Conservation (phyloP, 73 alveolate species). For the Paramecium sexaurelia region DNA sequence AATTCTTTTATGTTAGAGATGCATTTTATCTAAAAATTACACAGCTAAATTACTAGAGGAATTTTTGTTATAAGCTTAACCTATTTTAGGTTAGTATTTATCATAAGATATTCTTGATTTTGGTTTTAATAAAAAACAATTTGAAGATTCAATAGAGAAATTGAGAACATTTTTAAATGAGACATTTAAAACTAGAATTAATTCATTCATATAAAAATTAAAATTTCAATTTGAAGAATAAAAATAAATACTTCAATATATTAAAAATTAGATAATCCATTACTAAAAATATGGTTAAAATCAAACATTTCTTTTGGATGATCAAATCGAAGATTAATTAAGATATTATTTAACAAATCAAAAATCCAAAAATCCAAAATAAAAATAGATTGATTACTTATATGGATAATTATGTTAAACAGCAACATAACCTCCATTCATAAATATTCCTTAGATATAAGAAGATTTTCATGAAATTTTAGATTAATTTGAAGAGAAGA, state of each 20-base stretch:
- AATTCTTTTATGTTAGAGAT: not conserved
- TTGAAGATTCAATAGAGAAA: not conserved
- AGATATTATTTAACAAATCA: not conserved
- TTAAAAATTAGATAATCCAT: not conserved
- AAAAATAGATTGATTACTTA: not conserved
- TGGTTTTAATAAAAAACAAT: not conserved
- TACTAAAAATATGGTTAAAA: not conserved
- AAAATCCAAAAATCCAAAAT: not conserved
- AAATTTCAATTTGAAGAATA: not conserved
- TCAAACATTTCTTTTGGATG: not conserved
- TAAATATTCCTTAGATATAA: not conserved
- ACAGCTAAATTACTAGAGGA: not conserved
- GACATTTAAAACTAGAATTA: not conserved
- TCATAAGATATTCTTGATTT: not conserved
- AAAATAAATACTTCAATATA: not conserved
- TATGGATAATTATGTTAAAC: not conserved
- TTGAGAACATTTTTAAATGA: not conserved
- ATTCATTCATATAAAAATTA: not conserved
- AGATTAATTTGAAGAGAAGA: not conserved
- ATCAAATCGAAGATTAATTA: not conserved
- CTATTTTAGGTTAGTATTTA: not conserved
- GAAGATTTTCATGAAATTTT: not conserved
- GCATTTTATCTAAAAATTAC: not conserved
- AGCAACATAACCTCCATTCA: not conserved
- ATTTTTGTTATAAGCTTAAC: not conserved